A percentile compares a stretch with the other conserved stretches of the same genome.
Evolutionary conservation across 305 asterid species (phyloP).

Genomic region (Ajuga reptans): DNA sequence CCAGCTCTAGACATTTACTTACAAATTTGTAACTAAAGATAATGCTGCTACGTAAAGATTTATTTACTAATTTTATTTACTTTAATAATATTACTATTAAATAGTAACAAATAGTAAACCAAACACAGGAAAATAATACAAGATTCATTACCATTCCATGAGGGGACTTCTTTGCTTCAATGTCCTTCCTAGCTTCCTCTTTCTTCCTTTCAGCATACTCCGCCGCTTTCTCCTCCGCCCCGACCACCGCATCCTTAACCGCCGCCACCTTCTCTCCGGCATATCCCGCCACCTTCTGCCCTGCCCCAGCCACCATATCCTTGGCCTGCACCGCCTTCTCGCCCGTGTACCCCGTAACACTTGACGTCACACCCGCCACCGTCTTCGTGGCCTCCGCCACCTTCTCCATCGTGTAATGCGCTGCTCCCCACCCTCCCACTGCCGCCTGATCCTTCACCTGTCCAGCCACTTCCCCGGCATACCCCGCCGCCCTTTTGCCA

Average conservation of each 20-base stretch:
- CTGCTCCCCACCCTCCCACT: constrained; percentile 70
- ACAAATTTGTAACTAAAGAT: no score
- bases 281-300: constrained; percentile 40
- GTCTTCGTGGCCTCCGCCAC: constrained; percentile 57
- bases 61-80: no score
- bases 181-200: constrained; percentile 42
- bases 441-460: constrained; percentile 50
- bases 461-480: constrained; percentile 44
- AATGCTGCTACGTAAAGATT: no score
- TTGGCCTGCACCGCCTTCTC: constrained; percentile 40
- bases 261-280: constrained; percentile 48
- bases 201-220: constrained; percentile 62
- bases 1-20: no score
- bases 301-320: constrained; percentile 55
- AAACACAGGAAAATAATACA: not conserved
- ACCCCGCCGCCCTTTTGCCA: constrained; percentile 44
- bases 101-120: not conserved
- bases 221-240: constrained; percentile 53
- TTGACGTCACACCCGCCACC: constrained; percentile 41
- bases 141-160: constrained; percentile 24
- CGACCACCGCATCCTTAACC: constrained; percentile 53
- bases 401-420: constrained; percentile 49
- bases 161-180: constrained; percentile 28
- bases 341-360: constrained; percentile 47
- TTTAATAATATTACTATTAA: no score